Evolutionary conservation across 129 eudicot genomes (phyloP), one percentile per base, ranked within the genome.

Genomic region (Flaveria brownii): DNA sequence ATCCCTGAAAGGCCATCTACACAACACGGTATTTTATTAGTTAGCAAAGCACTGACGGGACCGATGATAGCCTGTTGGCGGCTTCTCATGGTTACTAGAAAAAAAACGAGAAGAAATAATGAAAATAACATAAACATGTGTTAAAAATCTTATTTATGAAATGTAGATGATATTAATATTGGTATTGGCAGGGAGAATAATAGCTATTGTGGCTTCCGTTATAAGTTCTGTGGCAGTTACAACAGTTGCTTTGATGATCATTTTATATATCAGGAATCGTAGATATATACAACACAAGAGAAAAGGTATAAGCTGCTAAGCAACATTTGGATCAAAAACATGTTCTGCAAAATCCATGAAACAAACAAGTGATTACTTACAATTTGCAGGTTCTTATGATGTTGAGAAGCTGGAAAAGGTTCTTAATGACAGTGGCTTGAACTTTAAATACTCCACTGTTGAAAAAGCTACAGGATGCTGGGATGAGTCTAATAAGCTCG

Each of bases 401-500:
- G 50, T 9, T 18, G 1, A 72, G 7, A 39, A 72, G 55, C 33
- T 72, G 2, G 77, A 67, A 17, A 72, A 72, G 77, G 56, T 54
- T 54, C 77, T 72, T 72, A 72, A 54, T 2, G 54, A 72, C 50
- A 72, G 51, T 39, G 41, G 54, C 39, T 72, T 72, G 79, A 81
- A 88, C 68, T 88, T 88, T 82, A 88, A 88, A 78, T 88, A 86
- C 78, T 79, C 90, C 14, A 86, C 87, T 36, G 62, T 86, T 20
- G 87, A 88, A 79, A 88, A 84, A 76, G 93, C 96, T 3, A 90
- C 96, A 1, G 84, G 78, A 25, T 71, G 82, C 22, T 90, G 89
- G 76, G 81, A 83, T 71, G 87, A 86, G 45, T 88, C 89, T 57
- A 87, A 90, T 83, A 90, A 90, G 83, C 89, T 88, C 15, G 96